Evolutionary conservation across 768 basidiomycete species (phyloP).

Genomic region (Russula sp.): DNA sequence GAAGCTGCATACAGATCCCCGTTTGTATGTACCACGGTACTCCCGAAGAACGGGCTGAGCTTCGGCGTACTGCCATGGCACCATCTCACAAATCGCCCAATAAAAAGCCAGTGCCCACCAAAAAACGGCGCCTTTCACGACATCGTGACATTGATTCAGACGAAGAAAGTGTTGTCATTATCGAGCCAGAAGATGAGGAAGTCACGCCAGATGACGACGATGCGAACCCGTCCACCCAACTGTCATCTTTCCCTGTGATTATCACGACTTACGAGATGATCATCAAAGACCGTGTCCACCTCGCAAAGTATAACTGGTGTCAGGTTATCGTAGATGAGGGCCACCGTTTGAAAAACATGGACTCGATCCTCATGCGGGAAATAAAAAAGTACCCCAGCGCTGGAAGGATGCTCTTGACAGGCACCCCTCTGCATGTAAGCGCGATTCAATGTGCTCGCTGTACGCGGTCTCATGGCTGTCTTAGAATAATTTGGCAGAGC

Average conservation of each 20-base stretch:
- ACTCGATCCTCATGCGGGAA: constrained; percentile 85
- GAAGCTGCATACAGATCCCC: constrained; percentile 50
- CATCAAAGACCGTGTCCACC: constrained; percentile 69
- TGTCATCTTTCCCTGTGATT: constrained; percentile 63
- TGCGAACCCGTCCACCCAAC: constrained; percentile 30
- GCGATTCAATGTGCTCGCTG: constrained; percentile 25
- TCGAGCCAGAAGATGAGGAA: neutral
- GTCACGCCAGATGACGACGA: constrained; percentile 16
- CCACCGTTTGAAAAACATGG: constrained; percentile 90
- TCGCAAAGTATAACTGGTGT: constrained; percentile 67
- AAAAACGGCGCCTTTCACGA: constrained; percentile 3
- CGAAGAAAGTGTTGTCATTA: constrained; percentile 4
- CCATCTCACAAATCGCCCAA: neutral
- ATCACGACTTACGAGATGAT: constrained; percentile 92
- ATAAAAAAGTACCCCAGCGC: constrained; percentile 82
- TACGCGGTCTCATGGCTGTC: constrained; percentile 5
- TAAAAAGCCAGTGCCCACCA: neutral
- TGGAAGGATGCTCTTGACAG: constrained; percentile 89
- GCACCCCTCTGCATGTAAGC: constrained; percentile 86
- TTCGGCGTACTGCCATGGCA: constrained; percentile 38
- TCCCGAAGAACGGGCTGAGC: constrained; percentile 71
- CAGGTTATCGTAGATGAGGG: constrained; percentile 97
- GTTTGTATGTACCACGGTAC: constrained; percentile 89
- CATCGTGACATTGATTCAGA: constrained; percentile 8
- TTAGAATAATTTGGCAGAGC: constrained; percentile 90